Conservation (phyloP, 441 rosid species). For the Pelargonium citronellum region DNA sequence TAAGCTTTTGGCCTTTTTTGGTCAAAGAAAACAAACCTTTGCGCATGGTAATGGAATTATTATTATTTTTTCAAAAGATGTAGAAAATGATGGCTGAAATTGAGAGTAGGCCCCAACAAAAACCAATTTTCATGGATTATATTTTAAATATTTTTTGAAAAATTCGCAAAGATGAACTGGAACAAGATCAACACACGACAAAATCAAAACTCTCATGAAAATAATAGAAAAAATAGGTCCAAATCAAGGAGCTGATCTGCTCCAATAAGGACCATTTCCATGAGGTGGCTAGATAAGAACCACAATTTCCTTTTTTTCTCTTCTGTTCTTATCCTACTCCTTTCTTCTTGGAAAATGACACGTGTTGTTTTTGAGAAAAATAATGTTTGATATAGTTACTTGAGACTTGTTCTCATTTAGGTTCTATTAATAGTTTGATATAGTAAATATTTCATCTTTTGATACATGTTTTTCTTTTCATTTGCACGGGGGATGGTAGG, state of each 20-base stretch:
- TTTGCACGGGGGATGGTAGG: too few relatives aligned
- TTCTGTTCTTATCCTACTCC: slow-evolving; percentile 20
- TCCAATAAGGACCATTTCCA: slow-evolving; percentile 19
- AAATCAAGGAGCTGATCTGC: background rate
- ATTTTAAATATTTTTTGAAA: background rate
- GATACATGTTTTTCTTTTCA: too few relatives aligned
- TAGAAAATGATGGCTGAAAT: too few relatives aligned
- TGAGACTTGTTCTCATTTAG: too few relatives aligned
- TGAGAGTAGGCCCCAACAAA: too few relatives aligned
- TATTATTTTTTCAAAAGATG: background rate
- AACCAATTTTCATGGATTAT: too few relatives aligned
- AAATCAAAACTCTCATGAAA: background rate
- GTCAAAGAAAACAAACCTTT: background rate
- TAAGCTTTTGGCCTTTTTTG: background rate
- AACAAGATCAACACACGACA: background rate
- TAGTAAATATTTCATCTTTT: too few relatives aligned
- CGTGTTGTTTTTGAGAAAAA: too few relatives aligned
- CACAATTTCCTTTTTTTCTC: slow-evolving; percentile 7
- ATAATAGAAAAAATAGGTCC: background rate
- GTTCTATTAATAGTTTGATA: too few relatives aligned
- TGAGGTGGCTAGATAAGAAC: slow-evolving; percentile 39
- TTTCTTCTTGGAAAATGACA: background rate
- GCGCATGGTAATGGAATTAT: slow-evolving; percentile 14
- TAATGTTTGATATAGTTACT: too few relatives aligned
- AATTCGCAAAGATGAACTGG: background rate